Evolutionary conservation across 2,329 filamentous ascomycete genomes (phyloP).

Genomic region (Fusarium oligoseptatum): DNA sequence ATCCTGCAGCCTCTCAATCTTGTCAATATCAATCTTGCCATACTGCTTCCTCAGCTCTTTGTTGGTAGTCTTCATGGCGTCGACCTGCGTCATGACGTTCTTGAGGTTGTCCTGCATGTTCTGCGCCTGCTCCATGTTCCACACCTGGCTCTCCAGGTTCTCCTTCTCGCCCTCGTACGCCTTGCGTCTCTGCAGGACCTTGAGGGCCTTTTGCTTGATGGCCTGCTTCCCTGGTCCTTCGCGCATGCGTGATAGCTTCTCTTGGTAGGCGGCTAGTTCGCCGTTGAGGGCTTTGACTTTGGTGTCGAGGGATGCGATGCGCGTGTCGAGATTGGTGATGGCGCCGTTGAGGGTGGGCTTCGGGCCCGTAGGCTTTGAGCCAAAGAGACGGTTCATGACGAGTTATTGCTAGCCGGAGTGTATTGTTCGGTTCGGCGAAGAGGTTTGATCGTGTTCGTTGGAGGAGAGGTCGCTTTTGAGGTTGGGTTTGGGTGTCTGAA

Average conservation of each 20-base stretch:
- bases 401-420: slow-evolving; percentile 13
- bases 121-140: slow-evolving; percentile 99
- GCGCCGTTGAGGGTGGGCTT: slow-evolving; percentile 90
- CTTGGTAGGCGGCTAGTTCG: slow-evolving; percentile 89
- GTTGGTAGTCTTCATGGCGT: slow-evolving; percentile 97
- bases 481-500: slow-evolving; percentile 14
- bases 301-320: slow-evolving; percentile 90
- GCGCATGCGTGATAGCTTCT: slow-evolving; percentile 91
- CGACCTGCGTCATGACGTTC: slow-evolving; percentile 98
- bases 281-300: slow-evolving; percentile 93
- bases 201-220: slow-evolving; percentile 93
- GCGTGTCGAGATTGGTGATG: slow-evolving; percentile 86
- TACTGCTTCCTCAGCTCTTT: slow-evolving; percentile 95
- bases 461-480: not conserved
- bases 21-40: slow-evolving; percentile 96
- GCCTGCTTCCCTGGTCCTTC: slow-evolving; percentile 94
- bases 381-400: slow-evolving; percentile 96
- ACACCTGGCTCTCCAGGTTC: slow-evolving; percentile 92
- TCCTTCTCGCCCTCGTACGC: slow-evolving; percentile 95
- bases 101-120: slow-evolving; percentile 99
- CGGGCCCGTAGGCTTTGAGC: slow-evolving; percentile 85
- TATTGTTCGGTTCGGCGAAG: not conserved
- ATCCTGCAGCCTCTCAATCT: slow-evolving; percentile 97
- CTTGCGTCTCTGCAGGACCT: slow-evolving; percentile 92
- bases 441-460: not conserved